Percentiles rank a stretch among this genome's conserved stretches.
These are phyloP conservation scores for Aspergillus hiratsukae DNA, from an alignment of 2,329 filamentous ascomycete genomes.

Conservation along the genomic window DNA sequence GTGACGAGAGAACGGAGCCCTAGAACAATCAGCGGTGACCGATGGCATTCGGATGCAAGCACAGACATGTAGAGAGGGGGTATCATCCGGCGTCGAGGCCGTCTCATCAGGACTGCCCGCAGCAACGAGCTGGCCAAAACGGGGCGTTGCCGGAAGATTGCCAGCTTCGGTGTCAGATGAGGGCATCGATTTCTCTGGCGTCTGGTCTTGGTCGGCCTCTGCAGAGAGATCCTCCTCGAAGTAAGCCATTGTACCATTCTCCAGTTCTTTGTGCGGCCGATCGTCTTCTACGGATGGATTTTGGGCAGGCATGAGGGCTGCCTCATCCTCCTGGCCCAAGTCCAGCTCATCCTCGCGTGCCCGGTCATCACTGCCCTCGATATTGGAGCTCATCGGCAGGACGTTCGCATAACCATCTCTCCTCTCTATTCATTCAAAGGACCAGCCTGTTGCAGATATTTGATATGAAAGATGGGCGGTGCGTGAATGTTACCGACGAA, in stretches of 20 bases:
- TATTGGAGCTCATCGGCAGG: slow-evolving; percentile 66
- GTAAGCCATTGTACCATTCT: slow-evolving; percentile 15
- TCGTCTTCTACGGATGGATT: slow-evolving; percentile 21
- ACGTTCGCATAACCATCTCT: slow-evolving; percentile 51
- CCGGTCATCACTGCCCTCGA: slow-evolving; percentile 58
- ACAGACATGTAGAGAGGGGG: slow-evolving; percentile 72
- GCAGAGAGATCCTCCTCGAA: slow-evolving; percentile 26
- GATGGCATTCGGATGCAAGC: slow-evolving; percentile 49
- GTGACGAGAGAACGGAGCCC: slow-evolving; percentile 55
- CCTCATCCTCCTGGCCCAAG: slow-evolving; percentile 39
- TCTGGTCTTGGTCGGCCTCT: slow-evolving; percentile 21
- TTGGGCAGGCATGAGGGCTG: slow-evolving; percentile 26
- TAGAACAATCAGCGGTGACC: slow-evolving; percentile 44
- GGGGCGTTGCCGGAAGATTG: slow-evolving; percentile 22
- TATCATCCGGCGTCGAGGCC: slow-evolving; percentile 73
- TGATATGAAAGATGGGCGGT: not conserved
- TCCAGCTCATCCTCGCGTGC: slow-evolving; percentile 53
- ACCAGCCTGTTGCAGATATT: not conserved
- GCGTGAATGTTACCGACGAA: not conserved
- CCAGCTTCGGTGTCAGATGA: slow-evolving; percentile 13
- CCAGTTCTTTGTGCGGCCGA: slow-evolving; percentile 13
- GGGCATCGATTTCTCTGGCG: slow-evolving; percentile 15
- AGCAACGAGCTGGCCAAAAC: slow-evolving; percentile 13
- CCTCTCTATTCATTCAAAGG: slow-evolving; percentile 19
- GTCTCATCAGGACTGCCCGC: slow-evolving; percentile 58